Percentiles rank a stretch among this genome's conserved stretches.
Evolutionary conservation across 441 rosid genomes (phyloP).

Genomic region (Corymbia calophylla): DNA sequence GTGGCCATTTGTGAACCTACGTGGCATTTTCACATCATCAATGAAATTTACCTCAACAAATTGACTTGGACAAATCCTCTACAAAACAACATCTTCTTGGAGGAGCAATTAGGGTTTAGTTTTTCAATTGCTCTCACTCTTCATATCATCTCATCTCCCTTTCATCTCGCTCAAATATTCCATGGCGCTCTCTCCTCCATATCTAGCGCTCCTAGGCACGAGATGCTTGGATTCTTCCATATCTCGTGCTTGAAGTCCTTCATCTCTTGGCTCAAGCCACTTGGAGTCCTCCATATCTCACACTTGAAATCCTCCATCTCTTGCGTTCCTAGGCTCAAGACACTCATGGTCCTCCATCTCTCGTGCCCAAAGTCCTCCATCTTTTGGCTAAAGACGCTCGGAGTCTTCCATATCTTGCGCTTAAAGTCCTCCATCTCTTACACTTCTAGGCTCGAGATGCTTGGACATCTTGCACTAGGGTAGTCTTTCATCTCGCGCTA

Average conservation of each 20-base stretch:
- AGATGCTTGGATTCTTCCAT: not conserved
- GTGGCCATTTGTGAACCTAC: not conserved
- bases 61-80: not conserved
- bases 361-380: too few relatives aligned
- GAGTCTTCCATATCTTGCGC: not conserved
- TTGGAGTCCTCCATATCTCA: not conserved
- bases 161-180: not conserved
- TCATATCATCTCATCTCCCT: not conserved
- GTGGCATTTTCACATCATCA: not conserved
- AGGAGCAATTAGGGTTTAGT: not conserved
- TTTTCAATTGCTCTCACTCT: not conserved
- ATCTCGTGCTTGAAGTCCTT: too few relatives aligned
- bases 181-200: not conserved
- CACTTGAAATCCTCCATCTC: not conserved
- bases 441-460: not conserved
- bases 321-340: not conserved
- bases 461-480: rapidly evolving
- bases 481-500: not conserved
- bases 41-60: not conserved
- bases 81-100: not conserved
- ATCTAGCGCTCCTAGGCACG: not conserved
- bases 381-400: not conserved
- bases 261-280: not conserved
- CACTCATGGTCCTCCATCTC: not conserved
- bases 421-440: not conserved